phyloP scores from a whole-genome alignment of 257 asterid genomes.

The Euphrasia confusa region DNA sequence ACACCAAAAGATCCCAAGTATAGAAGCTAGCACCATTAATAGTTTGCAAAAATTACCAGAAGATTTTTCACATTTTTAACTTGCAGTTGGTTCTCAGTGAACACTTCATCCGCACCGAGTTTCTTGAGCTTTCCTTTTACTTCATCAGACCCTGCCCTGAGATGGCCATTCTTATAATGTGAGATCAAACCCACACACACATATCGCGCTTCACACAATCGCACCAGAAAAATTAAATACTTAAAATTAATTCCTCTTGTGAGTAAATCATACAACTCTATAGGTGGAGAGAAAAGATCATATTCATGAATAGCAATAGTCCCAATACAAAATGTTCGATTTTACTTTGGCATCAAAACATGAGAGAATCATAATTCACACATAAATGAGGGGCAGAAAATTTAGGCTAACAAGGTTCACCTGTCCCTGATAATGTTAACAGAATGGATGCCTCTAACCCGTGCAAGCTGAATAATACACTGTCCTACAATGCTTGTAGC shows the following conservation, averaged over 20 bases:
- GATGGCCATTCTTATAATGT: constrained; percentile 21
- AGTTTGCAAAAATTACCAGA: constrained; percentile 50
- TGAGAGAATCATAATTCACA: constrained; percentile 13
- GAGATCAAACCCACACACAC: constrained; percentile 19
- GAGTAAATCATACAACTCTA: constrained; percentile 2
- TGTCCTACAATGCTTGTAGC: constrained; percentile 98
- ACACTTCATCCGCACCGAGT: constrained; percentile 87
- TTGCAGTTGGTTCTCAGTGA: constrained; percentile 76
- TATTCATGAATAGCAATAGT: constrained; percentile 4
- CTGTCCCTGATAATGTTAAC: constrained; percentile 88
- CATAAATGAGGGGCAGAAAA: background rate
- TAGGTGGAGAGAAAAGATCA: constrained; percentile 13
- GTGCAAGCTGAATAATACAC: constrained; percentile 92
- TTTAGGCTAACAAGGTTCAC: constrained; percentile 33
- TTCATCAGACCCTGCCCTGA: constrained; percentile 87
- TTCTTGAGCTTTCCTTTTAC: constrained; percentile 69
- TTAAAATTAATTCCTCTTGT: constrained; percentile 9
- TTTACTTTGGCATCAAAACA: constrained; percentile 9
- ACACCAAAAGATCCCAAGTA: background rate
- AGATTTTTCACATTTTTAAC: constrained; percentile 69
- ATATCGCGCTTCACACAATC: constrained; percentile 14
- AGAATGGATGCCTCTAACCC: constrained; percentile 63
- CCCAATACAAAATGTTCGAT: constrained; percentile 4
- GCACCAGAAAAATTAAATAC: background rate
- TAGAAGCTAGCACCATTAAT: constrained; percentile 1